A percentile compares a stretch with the other conserved stretches of the same genome.
phyloP scores from a whole-genome alignment of 768 basidiomycete species.

The Phanerochaete carnosa region DNA sequence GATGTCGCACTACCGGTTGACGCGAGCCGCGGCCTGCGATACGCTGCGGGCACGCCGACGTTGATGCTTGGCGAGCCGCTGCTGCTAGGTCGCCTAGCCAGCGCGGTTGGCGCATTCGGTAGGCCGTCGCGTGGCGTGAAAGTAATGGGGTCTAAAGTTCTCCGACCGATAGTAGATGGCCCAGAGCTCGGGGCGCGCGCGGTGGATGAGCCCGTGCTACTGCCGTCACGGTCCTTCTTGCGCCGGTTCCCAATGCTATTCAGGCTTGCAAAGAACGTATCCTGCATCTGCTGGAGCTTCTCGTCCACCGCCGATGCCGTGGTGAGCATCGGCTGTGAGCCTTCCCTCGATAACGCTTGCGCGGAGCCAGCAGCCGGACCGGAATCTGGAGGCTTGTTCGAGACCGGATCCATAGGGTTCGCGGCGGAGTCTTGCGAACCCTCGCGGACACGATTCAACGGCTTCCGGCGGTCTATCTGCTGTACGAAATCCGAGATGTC shows the following conservation, averaged over 20 bases:
- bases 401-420: background rate
- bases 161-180: slow-evolving; percentile 8
- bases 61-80: slow-evolving; percentile 2
- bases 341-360: slow-evolving; percentile 13
- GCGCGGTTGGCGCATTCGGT: background rate
- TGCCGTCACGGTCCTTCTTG: slow-evolving; percentile 23
- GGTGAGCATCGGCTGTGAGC: slow-evolving; percentile 55
- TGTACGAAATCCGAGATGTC: slow-evolving; percentile 77
- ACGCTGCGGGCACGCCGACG: slow-evolving; percentile 12
- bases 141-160: slow-evolving; percentile 7
- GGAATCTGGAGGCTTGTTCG: slow-evolving; percentile 11
- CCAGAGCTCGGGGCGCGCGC: slow-evolving; percentile 16
- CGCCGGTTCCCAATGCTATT: slow-evolving; percentile 46
- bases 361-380: slow-evolving; percentile 20
- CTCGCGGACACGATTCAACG: slow-evolving; percentile 35
- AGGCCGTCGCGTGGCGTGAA: slow-evolving; percentile 7
- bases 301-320: slow-evolving; percentile 65
- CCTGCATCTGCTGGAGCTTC: slow-evolving; percentile 62
- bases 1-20: slow-evolving; percentile 32
- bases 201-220: slow-evolving; percentile 15
- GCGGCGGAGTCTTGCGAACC: slow-evolving; percentile 1
- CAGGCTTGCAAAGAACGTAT: slow-evolving; percentile 60
- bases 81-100: background rate
- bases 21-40: slow-evolving; percentile 25
- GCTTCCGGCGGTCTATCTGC: slow-evolving; percentile 70